phyloP scores from a whole-genome alignment of 176 grass and related monocot species.

The Leersia perrieri region DNA sequence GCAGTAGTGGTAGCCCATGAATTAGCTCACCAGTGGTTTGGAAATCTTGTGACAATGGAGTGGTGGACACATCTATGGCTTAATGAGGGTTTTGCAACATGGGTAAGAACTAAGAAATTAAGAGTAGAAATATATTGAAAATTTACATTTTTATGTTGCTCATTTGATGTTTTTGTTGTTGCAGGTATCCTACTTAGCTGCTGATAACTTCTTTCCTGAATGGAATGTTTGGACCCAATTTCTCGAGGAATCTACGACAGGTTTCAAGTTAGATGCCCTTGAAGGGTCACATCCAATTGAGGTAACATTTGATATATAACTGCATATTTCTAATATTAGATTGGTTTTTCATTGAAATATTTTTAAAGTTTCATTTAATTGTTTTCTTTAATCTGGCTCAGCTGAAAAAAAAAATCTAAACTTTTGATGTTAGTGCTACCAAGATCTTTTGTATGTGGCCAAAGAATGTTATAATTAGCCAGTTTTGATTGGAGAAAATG shows the following conservation, averaged over 20 bases:
- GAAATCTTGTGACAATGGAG: constrained; percentile 98
- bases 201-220: constrained; percentile 83
- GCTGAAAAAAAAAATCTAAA: neutral
- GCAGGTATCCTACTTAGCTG: constrained; percentile 81
- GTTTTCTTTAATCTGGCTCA: neutral
- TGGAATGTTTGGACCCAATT: constrained; percentile 98
- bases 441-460: neutral
- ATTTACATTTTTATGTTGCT: constrained; percentile 21
- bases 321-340: neutral
- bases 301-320: constrained; percentile 37
- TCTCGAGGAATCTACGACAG: constrained; percentile 70
- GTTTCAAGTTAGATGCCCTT: constrained; percentile 83
- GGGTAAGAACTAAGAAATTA: constrained; percentile 69
- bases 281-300: constrained; percentile 95
- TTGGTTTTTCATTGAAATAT: neutral
- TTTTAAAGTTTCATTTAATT: neutral
- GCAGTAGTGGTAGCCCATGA: constrained; percentile 94
- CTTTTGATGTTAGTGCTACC: neutral
- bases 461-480: neutral
- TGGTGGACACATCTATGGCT: constrained; percentile 99
- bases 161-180: constrained; percentile 18
- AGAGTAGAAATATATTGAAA: neutral
- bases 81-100: constrained; percentile 96
- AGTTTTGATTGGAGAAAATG: neutral
- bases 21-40: constrained; percentile 97